phyloP scores from a whole-genome alignment of 164 flowering plant genomes.

The Vitis amurensis region DNA sequence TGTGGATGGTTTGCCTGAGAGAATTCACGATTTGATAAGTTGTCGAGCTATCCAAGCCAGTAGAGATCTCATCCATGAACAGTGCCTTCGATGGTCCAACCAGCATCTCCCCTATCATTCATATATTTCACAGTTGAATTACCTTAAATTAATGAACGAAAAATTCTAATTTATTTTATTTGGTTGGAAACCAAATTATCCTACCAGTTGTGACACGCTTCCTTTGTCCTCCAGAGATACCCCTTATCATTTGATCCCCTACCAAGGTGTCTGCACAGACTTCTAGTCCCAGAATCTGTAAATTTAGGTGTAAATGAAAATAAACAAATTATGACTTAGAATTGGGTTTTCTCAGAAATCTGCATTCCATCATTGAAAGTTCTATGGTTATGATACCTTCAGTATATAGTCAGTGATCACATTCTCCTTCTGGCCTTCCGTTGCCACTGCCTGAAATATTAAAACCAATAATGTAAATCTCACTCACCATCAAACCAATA shows the following conservation, averaged over 20 bases:
- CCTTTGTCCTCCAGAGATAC: constrained; percentile 41
- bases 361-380: not conserved
- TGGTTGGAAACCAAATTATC: too few species aligned
- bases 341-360: not conserved
- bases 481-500: not conserved
- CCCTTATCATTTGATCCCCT: constrained; percentile 40
- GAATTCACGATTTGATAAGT: too few species aligned
- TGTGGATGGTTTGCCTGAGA: too few species aligned
- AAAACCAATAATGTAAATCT: not conserved
- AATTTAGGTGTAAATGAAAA: too few species aligned
- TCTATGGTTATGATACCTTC: constrained; percentile 21
- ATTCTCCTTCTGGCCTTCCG: constrained; percentile 34
- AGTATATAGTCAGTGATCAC: constrained; percentile 35
- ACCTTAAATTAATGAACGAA: too few species aligned
- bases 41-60: too few species aligned
- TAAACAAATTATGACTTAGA: too few species aligned
- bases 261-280: constrained; percentile 41
- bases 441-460: constrained; percentile 30
- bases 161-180: too few species aligned
- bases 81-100: too few species aligned
- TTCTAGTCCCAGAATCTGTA: constrained; percentile 40
- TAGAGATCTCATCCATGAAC: too few species aligned
- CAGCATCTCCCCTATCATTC: too few species aligned
- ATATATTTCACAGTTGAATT: constrained; percentile 11
- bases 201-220: constrained; percentile 46